Percentiles rank a stretch among this genome's conserved stretches.
Evolutionary conservation across 208 protist species (phyloP).

Genomic region (Wallacemonas sp.): DNA sequence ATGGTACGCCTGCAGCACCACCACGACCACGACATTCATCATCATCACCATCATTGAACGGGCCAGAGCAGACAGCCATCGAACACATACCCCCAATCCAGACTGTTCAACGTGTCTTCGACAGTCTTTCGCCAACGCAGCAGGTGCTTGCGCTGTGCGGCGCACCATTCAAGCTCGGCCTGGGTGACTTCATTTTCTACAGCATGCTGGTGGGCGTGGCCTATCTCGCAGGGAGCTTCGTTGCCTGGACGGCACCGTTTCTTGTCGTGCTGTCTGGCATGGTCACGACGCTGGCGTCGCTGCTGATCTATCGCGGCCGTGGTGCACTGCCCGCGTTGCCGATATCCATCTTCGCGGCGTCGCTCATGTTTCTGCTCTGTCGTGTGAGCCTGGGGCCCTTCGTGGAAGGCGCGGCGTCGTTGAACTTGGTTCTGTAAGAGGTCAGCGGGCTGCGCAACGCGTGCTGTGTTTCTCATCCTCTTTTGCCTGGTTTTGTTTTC

Average conservation of each 20-base stretch:
- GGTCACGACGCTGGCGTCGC: constrained; percentile 51
- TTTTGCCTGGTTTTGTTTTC: not conserved
- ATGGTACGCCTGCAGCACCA: too few species aligned
- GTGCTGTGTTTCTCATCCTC: too few species aligned
- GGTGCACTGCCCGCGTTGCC: constrained; percentile 56
- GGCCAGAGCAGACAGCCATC: too few species aligned
- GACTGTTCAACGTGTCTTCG: not conserved
- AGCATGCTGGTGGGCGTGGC: constrained; percentile 72
- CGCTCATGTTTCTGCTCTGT: constrained; percentile 9
- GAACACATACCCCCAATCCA: too few species aligned
- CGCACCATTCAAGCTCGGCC: constrained; percentile 70
- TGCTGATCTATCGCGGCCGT: constrained; percentile 46
- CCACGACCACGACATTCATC: too few species aligned
- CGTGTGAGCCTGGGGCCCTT: not conserved
- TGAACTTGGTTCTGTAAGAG: constrained; percentile 6
- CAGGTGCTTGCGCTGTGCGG: constrained; percentile 8
- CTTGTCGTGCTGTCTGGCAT: constrained; percentile 64
- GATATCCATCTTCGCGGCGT: constrained; percentile 62
- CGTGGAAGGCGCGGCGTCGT: not conserved
- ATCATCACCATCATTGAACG: not conserved
- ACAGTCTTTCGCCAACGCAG: not conserved
- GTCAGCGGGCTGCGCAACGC: not conserved
- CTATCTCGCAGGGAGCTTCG: constrained; percentile 36
- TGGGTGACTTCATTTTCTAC: constrained; percentile 92
- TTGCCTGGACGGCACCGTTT: constrained; percentile 62